Base-by-base conservation (phyloP, 176 grass and related monocot genomes). In the Carex myosuroides region DNA sequence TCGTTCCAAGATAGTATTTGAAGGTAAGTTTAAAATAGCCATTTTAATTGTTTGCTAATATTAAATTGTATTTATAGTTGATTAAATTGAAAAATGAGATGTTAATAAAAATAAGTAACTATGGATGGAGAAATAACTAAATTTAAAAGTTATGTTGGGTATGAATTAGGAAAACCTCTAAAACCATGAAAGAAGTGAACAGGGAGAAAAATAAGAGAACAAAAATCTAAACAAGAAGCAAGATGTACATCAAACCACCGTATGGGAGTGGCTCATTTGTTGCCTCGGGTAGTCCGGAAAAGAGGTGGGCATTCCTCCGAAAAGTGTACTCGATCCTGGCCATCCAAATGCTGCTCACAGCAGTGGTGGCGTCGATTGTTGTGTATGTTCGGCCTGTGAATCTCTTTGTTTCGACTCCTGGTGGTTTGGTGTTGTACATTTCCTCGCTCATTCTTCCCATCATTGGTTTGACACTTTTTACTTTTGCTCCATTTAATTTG, bases 301-400 rank as follows among this genome's bases (percentile, higher is more conserved):
- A 92, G 74, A 81, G 92, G 6, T 97, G 94, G 94, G 85, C 88
- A 1, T 97, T 97, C 87, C 80, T 94, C 82, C 84, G 92, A 6
- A 94, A 94, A 85, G 91, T 97, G 4, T 97, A 97, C 83, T 85
- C 83, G 52, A 94, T 92, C 85, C 90, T 97, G 29, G 85, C 94
- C 85, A 18, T 94, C 33, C 94, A 97, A 92, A 88, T 97, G 88
- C 90, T 97, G 21, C 82, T 92, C 80, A 97, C 94, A 69, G 63
- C 94, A 87, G 85, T 78, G 48, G 87, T 97, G 17, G 91, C 94
- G 17, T 72, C 94, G 30, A 21, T 89, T 60, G 90, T 94, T 71
- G 92, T 94, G n/a, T 97, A n/a, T 86, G 92, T 92, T 16, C 90
- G 83, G 58, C 87, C 92, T 62, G 80, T 97, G 64, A 81, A 39